Evolutionary conservation across 2,329 filamentous ascomycete genomes (phyloP).

Genomic region (Rasamsonia emersonii): DNA sequence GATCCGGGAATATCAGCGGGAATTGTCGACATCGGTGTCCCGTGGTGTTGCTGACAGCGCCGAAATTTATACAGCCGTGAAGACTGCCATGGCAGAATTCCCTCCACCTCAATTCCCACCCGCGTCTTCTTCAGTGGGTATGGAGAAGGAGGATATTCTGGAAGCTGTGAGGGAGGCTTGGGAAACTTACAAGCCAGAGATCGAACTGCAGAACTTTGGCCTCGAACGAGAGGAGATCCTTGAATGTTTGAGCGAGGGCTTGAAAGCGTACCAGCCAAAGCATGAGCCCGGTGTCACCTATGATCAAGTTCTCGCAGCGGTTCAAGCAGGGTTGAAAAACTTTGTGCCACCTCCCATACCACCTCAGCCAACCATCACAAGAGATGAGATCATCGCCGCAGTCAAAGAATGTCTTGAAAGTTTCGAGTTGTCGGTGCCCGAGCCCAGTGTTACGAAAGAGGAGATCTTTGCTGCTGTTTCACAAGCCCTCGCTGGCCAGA

Average conservation of each 20-base stretch:
- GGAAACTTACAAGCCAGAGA: slow-evolving; percentile 90
- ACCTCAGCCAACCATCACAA: slow-evolving; percentile 38
- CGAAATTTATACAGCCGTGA: slow-evolving; percentile 78
- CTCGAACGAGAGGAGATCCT: slow-evolving; percentile 86
- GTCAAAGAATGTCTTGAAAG: slow-evolving; percentile 82
- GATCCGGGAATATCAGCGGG: slow-evolving; percentile 64
- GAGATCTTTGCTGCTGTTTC: slow-evolving; percentile 10
- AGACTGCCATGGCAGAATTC: slow-evolving; percentile 57
- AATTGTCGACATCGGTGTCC: slow-evolving; percentile 54
- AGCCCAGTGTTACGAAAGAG: slow-evolving; percentile 11
- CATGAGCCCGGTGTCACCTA: slow-evolving; percentile 56
- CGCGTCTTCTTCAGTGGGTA: slow-evolving; percentile 37
- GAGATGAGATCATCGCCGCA: slow-evolving; percentile 7
- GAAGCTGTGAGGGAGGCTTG: slow-evolving; percentile 82
- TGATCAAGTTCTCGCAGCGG: slow-evolving; percentile 76
- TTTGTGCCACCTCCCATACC: slow-evolving; percentile 68
- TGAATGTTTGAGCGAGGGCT: slow-evolving; percentile 74
- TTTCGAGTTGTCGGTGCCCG: slow-evolving; percentile 49
- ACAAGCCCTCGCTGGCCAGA: slow-evolving; percentile 10
- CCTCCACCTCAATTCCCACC: slow-evolving; percentile 52
- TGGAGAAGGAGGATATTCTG: slow-evolving; percentile 75
- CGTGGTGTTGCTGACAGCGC: slow-evolving; percentile 64
- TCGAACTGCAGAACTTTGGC: slow-evolving; percentile 81
- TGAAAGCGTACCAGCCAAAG: slow-evolving; percentile 60
- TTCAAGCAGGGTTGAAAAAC: slow-evolving; percentile 76